Conservation (phyloP, 1,284 basidiomycete species). For the Melampsora americana region DNA sequence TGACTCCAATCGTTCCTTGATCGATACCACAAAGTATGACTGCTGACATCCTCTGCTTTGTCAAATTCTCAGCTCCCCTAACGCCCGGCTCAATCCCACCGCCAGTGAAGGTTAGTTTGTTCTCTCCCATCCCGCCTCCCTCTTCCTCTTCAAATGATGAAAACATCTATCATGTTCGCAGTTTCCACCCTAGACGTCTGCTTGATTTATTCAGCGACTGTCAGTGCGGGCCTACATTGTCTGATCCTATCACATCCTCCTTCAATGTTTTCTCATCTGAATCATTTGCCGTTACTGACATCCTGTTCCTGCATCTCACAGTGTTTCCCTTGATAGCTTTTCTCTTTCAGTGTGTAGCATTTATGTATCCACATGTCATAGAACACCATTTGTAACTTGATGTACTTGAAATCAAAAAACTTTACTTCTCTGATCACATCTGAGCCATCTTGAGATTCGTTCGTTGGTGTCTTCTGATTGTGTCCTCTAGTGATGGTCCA, state of each 20-base stretch:
- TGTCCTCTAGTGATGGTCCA: too few relatives aligned
- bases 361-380: too few relatives aligned
- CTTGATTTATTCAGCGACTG: not conserved
- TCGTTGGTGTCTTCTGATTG: too few relatives aligned
- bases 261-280: not conserved
- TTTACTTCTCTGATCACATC: too few relatives aligned
- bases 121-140: not conserved
- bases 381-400: too few relatives aligned
- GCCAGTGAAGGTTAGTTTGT: not conserved
- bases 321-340: too few relatives aligned
- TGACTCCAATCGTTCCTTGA: not conserved
- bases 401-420: too few relatives aligned
- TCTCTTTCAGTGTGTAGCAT: too few relatives aligned
- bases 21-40: not conserved
- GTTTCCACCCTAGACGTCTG: slow-evolving; percentile 36
- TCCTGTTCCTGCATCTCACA: too few relatives aligned
- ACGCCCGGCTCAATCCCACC: not conserved
- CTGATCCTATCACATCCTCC: not conserved
- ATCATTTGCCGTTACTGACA: too few relatives aligned
- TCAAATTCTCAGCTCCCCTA: not conserved
- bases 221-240: slow-evolving; percentile 38
- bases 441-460: too few relatives aligned
- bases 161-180: slow-evolving; percentile 38
- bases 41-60: not conserved
- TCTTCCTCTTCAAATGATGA: slow-evolving; percentile 14